Evolutionary conservation across 2,329 filamentous ascomycete genomes (phyloP).

Genomic region (Phyllachora maydis): DNA sequence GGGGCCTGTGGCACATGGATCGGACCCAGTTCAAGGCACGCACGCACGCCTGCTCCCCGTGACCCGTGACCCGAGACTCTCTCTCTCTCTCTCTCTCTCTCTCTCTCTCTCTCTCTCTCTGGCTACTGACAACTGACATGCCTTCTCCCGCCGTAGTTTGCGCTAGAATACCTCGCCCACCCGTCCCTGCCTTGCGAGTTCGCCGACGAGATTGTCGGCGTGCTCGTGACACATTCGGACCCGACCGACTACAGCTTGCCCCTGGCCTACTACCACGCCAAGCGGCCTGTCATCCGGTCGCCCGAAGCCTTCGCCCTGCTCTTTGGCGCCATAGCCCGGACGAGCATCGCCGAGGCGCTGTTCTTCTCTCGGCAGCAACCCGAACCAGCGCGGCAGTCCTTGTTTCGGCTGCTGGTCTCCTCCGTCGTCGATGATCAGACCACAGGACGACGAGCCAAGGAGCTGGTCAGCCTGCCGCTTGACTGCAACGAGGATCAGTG

Average conservation of each 20-base stretch:
- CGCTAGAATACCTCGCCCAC: constrained; percentile 58
- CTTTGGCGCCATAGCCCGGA: constrained; percentile 45
- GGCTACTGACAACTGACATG: too few relatives aligned
- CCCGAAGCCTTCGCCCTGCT: constrained; percentile 41
- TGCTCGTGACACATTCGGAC: constrained; percentile 40
- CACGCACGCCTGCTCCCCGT: too few relatives aligned
- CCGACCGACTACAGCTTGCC: constrained; percentile 41
- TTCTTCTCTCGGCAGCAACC: constrained; percentile 49
- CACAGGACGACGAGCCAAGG: constrained; percentile 39
- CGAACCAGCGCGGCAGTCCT: constrained; percentile 34
- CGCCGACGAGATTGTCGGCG: constrained; percentile 58
- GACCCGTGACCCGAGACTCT: too few relatives aligned
- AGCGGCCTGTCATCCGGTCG: constrained; percentile 50
- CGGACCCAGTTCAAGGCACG: constrained; percentile 43
- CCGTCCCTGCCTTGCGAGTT: constrained; percentile 66
- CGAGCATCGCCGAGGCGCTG: constrained; percentile 52
- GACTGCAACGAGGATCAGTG: constrained; percentile 48
- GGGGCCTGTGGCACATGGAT: constrained; percentile 67
- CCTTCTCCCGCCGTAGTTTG: too few relatives aligned
- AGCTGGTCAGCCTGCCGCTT: constrained; percentile 57
- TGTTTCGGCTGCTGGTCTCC: constrained; percentile 46
- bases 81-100: too few relatives aligned
- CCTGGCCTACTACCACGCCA: constrained; percentile 60
- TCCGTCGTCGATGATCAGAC: constrained; percentile 26
- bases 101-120: too few relatives aligned